phyloP scores from a whole-genome alignment of 805 yeast genomes.

The Kluyveromyces wickerhamii region DNA sequence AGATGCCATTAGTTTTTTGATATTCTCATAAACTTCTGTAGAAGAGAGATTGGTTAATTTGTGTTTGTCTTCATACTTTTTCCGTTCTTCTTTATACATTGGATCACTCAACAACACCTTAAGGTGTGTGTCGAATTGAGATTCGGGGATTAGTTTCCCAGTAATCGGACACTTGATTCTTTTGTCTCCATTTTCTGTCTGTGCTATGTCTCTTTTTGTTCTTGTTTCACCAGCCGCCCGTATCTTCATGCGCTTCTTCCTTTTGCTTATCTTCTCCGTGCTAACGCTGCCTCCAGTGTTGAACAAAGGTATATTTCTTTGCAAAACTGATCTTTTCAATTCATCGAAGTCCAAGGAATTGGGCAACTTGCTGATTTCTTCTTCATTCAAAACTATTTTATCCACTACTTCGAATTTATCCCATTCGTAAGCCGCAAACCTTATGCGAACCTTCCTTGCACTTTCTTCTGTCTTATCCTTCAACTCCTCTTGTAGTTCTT shows the following conservation, averaged over 20 bases:
- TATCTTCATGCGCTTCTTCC: conserved; percentile 50
- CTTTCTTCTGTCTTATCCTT: conserved; percentile 29
- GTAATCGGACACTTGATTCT: conserved; percentile 74
- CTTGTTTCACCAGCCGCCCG: conserved; percentile 67
- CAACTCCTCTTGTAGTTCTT: conserved; percentile 31
- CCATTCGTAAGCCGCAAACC: conserved; percentile 82
- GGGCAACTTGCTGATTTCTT: conserved; percentile 48
- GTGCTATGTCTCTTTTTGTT: conserved; percentile 16
- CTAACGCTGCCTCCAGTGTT: neutral
- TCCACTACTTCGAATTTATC: conserved; percentile 68
- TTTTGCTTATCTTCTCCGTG: conserved; percentile 1
- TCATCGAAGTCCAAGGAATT: conserved; percentile 42
- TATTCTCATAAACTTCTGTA: conserved; percentile 55
- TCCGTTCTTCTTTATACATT: conserved; percentile 58
- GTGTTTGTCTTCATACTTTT: conserved; percentile 48
- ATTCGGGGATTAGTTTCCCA: conserved; percentile 59
- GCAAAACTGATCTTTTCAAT: conserved; percentile 4
- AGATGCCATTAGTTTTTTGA: conserved; percentile 34
- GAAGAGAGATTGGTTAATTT: conserved; percentile 41
- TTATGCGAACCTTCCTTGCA: conserved; percentile 35
- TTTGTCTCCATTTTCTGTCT: conserved; percentile 19
- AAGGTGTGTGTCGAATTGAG: conserved; percentile 63
- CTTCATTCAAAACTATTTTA: conserved; percentile 54
- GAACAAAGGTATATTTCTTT: neutral
- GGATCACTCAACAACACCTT: conserved; percentile 69